Base-by-base conservation (phyloP, 1,139 yeast species). In the Lodderomyces parapsilosis region DNA sequence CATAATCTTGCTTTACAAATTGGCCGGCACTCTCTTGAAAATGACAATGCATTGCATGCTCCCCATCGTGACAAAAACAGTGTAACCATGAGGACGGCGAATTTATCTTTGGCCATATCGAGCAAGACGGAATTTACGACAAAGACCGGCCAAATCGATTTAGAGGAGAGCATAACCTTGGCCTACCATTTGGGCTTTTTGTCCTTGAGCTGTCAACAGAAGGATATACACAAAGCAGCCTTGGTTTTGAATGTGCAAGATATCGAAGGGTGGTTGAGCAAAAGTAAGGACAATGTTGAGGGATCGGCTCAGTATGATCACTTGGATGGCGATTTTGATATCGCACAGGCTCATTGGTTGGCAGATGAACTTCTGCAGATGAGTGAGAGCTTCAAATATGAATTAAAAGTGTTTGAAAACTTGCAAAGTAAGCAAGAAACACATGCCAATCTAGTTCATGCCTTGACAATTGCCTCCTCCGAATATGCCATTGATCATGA, bases 401-500 rank as follows among this genome's bases (percentile, higher is more conserved):
- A 72, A 0, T 15, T 62, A 0, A 46, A 48, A 2, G 53, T 50
- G 23, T 54, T 67, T 39, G 43, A 52, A 8, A 43, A 50, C 15
- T 47, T 54, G 8, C 27, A 50, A 3, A 40, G 51, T 42, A 27
- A 61, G 52, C 39, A 51, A 34, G 44, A 23, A 13, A 15, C 20
- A 71, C 18, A 54, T 30, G 65, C 66, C 4, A 79, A 76, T 41
- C 62, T 83, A 13, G 65, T 84, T 1, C 79, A 81, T 54, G 67
- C 74, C 33, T 62, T 89, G 18, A 76, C 93, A 0, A 58, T 67
- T 23, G 93, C 91, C 0, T 83, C 93, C 28, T 76, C 73, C 15
- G 66, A 68, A 11, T 78, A 72, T 55, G 72, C 76, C 28, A 78
- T 90, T 38, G 82, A 81, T 43, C 86, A 86, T 53, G 98, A 93